phyloP scores from a whole-genome alignment of 495 filamentous ascomycete genomes.

The Cenococcum geophilum region DNA sequence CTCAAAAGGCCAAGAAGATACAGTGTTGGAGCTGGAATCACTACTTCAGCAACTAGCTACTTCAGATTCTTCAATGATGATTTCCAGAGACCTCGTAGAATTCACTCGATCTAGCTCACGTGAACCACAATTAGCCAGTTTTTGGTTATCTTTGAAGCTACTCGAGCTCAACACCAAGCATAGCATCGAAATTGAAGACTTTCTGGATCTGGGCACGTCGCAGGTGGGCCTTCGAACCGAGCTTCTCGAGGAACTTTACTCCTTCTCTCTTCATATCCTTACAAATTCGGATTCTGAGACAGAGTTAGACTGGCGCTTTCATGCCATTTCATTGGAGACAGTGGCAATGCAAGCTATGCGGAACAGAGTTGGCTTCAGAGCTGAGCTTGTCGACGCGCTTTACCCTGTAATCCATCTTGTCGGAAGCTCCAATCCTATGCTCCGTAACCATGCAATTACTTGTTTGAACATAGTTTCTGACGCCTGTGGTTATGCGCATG shows the following conservation, averaged over 20 bases:
- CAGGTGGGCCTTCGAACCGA: slow-evolving; percentile 43
- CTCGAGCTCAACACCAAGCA: slow-evolving; percentile 44
- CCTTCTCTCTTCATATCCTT: slow-evolving; percentile 62
- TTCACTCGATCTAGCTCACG: slow-evolving; percentile 16
- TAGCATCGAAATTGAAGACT: slow-evolving; percentile 54
- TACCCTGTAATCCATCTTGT: slow-evolving; percentile 83
- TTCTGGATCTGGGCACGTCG: slow-evolving; percentile 48
- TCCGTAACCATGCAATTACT: slow-evolving; percentile 77
- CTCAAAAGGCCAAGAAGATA: slow-evolving; percentile 32
- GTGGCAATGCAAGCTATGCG: slow-evolving; percentile 40
- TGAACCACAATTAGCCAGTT: slow-evolving; percentile 50
- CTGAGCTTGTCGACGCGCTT: slow-evolving; percentile 83
- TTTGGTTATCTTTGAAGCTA: slow-evolving; percentile 77
- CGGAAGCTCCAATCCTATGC: slow-evolving; percentile 59
- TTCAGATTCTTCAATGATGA: slow-evolving; percentile 14
- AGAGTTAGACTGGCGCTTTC: slow-evolving; percentile 57
- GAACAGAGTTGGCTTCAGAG: slow-evolving; percentile 56
- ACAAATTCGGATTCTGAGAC: slow-evolving; percentile 45
- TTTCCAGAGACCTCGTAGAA: slow-evolving; percentile 32
- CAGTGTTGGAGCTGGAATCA: slow-evolving; percentile 26
- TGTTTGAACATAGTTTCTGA: slow-evolving; percentile 72
- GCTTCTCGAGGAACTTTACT: slow-evolving; percentile 73
- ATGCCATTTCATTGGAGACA: slow-evolving; percentile 38
- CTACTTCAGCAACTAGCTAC: slow-evolving; percentile 27
- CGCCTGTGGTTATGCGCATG: slow-evolving; percentile 66